A percentile compares a stretch with the other conserved stretches of the same genome.
These are phyloP conservation scores for Oldenlandia corymbosa DNA, from an alignment of 257 asterid species.

Conservation along the genomic window DNA sequence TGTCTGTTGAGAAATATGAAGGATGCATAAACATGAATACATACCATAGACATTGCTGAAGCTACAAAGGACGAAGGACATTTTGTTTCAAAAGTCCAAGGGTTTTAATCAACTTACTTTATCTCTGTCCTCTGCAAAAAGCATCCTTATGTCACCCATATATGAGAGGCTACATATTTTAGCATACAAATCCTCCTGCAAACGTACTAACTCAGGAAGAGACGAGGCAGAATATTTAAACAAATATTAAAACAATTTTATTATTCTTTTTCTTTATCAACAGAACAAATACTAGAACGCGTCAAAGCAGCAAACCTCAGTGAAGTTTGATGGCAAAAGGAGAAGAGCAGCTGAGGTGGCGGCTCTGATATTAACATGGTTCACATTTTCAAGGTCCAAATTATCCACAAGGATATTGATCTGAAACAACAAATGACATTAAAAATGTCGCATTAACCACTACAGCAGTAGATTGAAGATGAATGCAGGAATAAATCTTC, in stretches of 20 bases:
- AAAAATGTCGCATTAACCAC: background rate
- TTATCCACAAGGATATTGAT: conserved; percentile 64
- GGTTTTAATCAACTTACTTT: conserved; percentile 46
- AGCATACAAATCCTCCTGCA: conserved; percentile 81
- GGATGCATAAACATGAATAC: background rate
- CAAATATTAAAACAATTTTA: conserved; percentile 9
- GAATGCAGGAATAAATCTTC: background rate
- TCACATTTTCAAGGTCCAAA: conserved; percentile 48
- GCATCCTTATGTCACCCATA: conserved; percentile 85
- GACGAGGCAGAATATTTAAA: background rate
- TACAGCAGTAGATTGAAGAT: background rate
- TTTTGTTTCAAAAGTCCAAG: background rate
- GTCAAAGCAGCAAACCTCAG: conserved; percentile 51
- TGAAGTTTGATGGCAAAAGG: conserved; percentile 74
- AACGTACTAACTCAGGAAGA: conserved; percentile 15
- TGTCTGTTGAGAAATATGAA: background rate
- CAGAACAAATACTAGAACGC: too few species aligned
- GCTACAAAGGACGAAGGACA: background rate
- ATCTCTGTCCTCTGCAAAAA: conserved; percentile 86
- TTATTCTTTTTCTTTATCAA: too few species aligned
- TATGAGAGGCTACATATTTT: conserved; percentile 84
- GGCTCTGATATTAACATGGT: conserved; percentile 65
- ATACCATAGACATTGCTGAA: background rate
- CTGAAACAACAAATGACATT: conserved; percentile 27
- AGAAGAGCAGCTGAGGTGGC: conserved; percentile 82